phyloP scores from a whole-genome alignment of 768 basidiomycete genomes.

The Trametes meyenii region DNA sequence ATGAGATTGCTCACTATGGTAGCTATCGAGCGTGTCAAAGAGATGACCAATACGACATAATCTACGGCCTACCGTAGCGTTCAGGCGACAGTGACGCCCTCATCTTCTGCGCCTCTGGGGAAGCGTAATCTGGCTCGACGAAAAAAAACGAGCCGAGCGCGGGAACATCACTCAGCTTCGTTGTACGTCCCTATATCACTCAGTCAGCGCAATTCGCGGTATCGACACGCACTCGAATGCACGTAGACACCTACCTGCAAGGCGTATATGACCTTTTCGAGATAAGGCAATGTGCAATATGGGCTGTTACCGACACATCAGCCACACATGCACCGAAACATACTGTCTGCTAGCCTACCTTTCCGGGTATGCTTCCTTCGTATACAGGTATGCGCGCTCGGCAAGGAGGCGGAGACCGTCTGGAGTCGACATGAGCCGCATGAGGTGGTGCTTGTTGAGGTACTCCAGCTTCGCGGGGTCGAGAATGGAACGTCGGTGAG shows the following conservation, averaged over 20 bases:
- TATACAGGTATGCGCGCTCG: conserved; percentile 49
- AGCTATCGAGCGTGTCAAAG: conserved; percentile 28
- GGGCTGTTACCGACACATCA: conserved; percentile 22
- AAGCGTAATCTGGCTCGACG: conserved; percentile 59
- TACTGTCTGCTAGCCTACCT: conserved; percentile 45
- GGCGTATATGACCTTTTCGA: conserved; percentile 62
- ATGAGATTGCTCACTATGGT: conserved; percentile 39
- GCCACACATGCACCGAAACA: not conserved
- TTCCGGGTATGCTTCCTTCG: conserved; percentile 60
- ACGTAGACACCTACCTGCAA: conserved; percentile 50
- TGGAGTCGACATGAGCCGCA: conserved; percentile 52
- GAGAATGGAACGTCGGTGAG: conserved; percentile 82
- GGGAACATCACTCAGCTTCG: conserved; percentile 73
- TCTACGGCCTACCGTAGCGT: conserved; percentile 46
- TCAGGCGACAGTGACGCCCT: conserved; percentile 42
- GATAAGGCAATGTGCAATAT: conserved; percentile 56
- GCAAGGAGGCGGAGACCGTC: conserved; percentile 58
- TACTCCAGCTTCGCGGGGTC: conserved; percentile 81
- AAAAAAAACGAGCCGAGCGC: conserved; percentile 78
- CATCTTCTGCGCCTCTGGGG: conserved; percentile 60
- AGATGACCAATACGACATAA: not conserved
- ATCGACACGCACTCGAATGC: too few species aligned
- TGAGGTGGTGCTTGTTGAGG: conserved; percentile 86
- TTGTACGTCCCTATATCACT: conserved; percentile 59
- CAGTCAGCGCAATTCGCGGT: not conserved